Conservation (phyloP, 768 basidiomycete genomes). For the Coprinellus micaceus region DNA sequence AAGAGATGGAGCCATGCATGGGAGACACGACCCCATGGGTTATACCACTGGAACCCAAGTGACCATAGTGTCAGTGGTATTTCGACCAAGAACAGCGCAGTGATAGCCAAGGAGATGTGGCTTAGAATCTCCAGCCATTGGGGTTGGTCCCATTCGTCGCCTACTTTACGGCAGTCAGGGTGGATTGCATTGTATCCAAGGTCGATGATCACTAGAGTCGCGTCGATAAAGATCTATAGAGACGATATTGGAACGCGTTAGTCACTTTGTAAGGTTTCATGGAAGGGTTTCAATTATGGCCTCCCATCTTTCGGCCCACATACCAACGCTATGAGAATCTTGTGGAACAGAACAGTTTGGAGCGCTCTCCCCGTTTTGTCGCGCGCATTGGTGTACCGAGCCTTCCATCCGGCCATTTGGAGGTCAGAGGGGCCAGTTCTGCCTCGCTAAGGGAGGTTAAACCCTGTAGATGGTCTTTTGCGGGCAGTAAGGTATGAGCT, state of each 20-base stretch:
- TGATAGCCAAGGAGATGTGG: constrained; percentile 63
- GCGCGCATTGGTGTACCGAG: constrained; percentile 22
- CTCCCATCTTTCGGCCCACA: constrained; percentile 26
- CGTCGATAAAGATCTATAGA: constrained; percentile 58
- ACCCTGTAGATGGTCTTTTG: too few relatives aligned
- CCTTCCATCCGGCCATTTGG: too few relatives aligned
- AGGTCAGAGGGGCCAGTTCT: too few relatives aligned
- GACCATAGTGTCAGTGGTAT: constrained; percentile 69
- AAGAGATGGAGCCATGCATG: constrained; percentile 70
- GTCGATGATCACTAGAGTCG: constrained; percentile 67
- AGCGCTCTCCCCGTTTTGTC: constrained; percentile 42
- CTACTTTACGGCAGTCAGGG: constrained; percentile 41
- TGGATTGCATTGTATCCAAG: constrained; percentile 65
- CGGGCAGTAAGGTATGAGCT: background rate
- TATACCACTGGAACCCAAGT: constrained; percentile 57
- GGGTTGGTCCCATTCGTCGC: constrained; percentile 41
- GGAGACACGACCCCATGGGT: constrained; percentile 51
- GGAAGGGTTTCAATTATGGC: too few relatives aligned
- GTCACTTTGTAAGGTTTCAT: too few relatives aligned
- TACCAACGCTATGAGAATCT: constrained; percentile 55
- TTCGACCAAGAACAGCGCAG: constrained; percentile 71
- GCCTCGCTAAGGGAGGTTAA: too few relatives aligned
- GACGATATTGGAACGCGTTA: too few relatives aligned
- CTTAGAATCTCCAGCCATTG: constrained; percentile 62
- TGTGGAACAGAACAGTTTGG: constrained; percentile 53